phyloP scores from a whole-genome alignment of 2,329 filamentous ascomycete genomes.

The Zarea fungicola region DNA sequence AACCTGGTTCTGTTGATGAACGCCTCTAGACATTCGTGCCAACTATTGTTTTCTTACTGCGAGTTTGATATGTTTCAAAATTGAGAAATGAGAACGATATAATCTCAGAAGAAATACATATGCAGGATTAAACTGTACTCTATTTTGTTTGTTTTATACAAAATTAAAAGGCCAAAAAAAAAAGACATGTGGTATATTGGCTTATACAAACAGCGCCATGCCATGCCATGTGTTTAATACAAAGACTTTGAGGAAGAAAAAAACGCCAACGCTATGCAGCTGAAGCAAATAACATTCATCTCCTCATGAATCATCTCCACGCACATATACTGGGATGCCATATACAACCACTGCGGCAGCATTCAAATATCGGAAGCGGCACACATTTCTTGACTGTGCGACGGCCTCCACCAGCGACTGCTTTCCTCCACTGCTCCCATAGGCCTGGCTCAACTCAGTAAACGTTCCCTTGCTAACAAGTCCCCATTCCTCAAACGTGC shows the following conservation, averaged over 20 bases:
- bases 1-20: no score
- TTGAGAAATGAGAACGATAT: no score
- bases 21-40: no score
- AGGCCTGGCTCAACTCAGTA: slow-evolving; percentile 26
- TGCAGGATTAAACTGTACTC: no score
- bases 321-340: slow-evolving; percentile 84
- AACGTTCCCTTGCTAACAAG: slow-evolving; percentile 51
- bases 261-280: slow-evolving; percentile 12
- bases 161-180: no score
- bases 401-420: slow-evolving; percentile 75
- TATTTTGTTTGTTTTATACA: no score
- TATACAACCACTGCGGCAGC: slow-evolving; percentile 92
- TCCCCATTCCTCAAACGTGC: slow-evolving; percentile 81
- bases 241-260: background rate
- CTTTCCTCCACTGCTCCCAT: slow-evolving; percentile 24
- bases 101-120: no score
- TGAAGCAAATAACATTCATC: background rate
- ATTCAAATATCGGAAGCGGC: slow-evolving; percentile 85
- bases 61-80: no score
- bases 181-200: no score
- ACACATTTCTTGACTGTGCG: slow-evolving; percentile 66
- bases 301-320: background rate
- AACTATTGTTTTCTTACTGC: no score
- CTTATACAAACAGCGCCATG: background rate
- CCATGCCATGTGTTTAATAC: background rate